Percentiles rank a stretch among this genome's conserved stretches.
Evolutionary conservation across 1,284 basidiomycete species (phyloP).

Genomic region (Ustilago nuda): DNA sequence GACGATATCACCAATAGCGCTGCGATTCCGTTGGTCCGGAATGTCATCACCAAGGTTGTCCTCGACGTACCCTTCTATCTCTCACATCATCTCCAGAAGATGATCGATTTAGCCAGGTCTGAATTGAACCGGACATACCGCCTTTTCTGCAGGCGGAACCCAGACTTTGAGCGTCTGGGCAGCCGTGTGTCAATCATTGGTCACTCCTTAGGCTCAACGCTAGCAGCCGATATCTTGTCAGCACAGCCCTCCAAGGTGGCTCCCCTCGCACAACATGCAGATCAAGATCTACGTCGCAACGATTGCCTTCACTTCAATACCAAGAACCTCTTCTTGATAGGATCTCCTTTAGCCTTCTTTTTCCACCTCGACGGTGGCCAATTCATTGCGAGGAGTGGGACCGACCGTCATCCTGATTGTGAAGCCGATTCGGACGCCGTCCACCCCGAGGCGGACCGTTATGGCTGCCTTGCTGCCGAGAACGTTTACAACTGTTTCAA

Average conservation of each 20-base stretch:
- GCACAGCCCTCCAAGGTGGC: conserved; percentile 73
- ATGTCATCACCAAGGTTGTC: conserved; percentile 68
- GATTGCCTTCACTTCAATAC: conserved; percentile 69
- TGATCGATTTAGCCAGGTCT: conserved; percentile 71
- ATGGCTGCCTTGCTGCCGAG: conserved; percentile 74
- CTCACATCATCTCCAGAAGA: conserved; percentile 71
- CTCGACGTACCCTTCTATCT: conserved; percentile 72
- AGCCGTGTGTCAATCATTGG: conserved; percentile 71
- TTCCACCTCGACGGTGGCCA: conserved; percentile 73
- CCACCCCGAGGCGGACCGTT: conserved; percentile 70
- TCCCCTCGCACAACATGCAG: conserved; percentile 17
- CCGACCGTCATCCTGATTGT: conserved; percentile 70
- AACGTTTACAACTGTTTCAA: conserved; percentile 71
- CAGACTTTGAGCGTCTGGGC: conserved; percentile 69
- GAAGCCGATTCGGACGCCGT: conserved; percentile 62
- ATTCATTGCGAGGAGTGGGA: conserved; percentile 72
- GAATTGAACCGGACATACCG: conserved; percentile 71
- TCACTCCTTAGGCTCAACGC: conserved; percentile 73
- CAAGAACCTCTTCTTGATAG: conserved; percentile 73
- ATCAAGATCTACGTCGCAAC: conserved; percentile 28
- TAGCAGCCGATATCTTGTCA: conserved; percentile 73
- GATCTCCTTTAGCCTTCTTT: conserved; percentile 74
- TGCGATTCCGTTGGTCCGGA: conserved; percentile 56
- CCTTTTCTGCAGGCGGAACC: conserved; percentile 74
- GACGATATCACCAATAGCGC: conserved; percentile 66